Evolutionary conservation across 352 stramenopile species (phyloP).

Genomic region (Pythium periplocum): DNA sequence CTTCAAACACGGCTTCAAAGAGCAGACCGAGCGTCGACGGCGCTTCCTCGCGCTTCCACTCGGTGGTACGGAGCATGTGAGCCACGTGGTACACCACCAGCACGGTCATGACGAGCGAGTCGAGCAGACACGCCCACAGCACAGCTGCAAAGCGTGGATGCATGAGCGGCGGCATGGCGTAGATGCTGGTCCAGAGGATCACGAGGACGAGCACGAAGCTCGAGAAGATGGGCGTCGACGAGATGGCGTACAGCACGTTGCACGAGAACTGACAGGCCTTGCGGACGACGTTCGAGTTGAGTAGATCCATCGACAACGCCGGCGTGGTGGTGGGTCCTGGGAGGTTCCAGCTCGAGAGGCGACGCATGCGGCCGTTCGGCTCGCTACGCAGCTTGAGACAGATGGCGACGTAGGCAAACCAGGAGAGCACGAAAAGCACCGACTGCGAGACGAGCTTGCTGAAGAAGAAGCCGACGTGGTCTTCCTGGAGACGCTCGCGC

Average conservation of each 20-base stretch:
- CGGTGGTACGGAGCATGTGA: slow-evolving; percentile 52
- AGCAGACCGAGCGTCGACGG: slow-evolving; percentile 49
- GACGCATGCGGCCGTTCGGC: slow-evolving; percentile 48
- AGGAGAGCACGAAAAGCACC: slow-evolving; percentile 59
- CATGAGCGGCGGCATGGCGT: slow-evolving; percentile 52
- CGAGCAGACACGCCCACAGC: slow-evolving; percentile 60
- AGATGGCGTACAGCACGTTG: slow-evolving; percentile 58
- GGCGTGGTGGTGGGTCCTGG: slow-evolving; percentile 47
- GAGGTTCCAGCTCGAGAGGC: slow-evolving; percentile 54
- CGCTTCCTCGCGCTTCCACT: slow-evolving; percentile 72
- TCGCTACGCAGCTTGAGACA: slow-evolving; percentile 66
- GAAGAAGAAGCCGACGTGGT: slow-evolving; percentile 60
- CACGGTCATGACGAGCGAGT: slow-evolving; percentile 52
- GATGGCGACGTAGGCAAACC: slow-evolving; percentile 61
- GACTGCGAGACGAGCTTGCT: slow-evolving; percentile 47
- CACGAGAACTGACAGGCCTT: slow-evolving; percentile 74
- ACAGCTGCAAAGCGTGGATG: slow-evolving; percentile 60
- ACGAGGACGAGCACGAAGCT: slow-evolving; percentile 48
- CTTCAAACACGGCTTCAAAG: slow-evolving; percentile 37
- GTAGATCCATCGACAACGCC: slow-evolving; percentile 54
- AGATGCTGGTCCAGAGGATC: slow-evolving; percentile 43
- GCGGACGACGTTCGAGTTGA: slow-evolving; percentile 66
- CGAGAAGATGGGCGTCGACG: slow-evolving; percentile 64
- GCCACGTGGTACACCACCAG: slow-evolving; percentile 64
- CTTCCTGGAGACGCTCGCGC: slow-evolving; percentile 48